A percentile compares a stretch with the other conserved stretches of the same genome.
Evolutionary conservation across 2,329 filamentous ascomycete species (phyloP).

Genomic region (Aspergillus sp.): DNA sequence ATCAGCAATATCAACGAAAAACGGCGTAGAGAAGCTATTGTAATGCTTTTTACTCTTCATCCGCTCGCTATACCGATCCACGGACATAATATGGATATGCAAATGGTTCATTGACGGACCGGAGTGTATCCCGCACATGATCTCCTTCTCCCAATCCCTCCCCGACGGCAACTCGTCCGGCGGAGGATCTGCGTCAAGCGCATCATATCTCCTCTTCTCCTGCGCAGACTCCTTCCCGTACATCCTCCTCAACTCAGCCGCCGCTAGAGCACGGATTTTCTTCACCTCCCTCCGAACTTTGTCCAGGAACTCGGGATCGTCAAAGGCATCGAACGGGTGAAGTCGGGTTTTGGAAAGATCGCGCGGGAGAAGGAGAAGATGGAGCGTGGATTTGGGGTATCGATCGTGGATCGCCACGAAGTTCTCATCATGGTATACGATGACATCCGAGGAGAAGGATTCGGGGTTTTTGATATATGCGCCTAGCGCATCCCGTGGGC

Average conservation of each 20-base stretch:
- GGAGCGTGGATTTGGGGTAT: conserved; percentile 78
- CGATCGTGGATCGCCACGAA: conserved; percentile 75
- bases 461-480: conserved; percentile 60
- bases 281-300: conserved; percentile 55
- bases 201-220: conserved; percentile 58
- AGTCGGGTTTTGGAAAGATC: conserved; percentile 52
- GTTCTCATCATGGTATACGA: conserved; percentile 60
- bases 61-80: conserved; percentile 66
- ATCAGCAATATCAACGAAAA: conserved; percentile 70
- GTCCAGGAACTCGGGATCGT: conserved; percentile 61
- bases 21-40: conserved; percentile 80
- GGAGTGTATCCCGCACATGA: conserved; percentile 75
- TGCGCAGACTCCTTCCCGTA: conserved; percentile 58
- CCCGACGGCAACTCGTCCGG: conserved; percentile 57
- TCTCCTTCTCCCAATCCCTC: conserved; percentile 69
- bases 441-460: conserved; percentile 50
- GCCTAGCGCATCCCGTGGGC: conserved; percentile 55
- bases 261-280: conserved; percentile 60
- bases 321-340: conserved; percentile 73
- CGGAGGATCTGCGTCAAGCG: conserved; percentile 52
- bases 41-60: conserved; percentile 83
- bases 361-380: conserved; percentile 82
- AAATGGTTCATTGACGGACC: conserved; percentile 87
- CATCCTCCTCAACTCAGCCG: conserved; percentile 63
- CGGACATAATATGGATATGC: conserved; percentile 79